Base-by-base conservation (phyloP, 1,139 yeast genomes). In the Geotrichum phurueaensis region DNA sequence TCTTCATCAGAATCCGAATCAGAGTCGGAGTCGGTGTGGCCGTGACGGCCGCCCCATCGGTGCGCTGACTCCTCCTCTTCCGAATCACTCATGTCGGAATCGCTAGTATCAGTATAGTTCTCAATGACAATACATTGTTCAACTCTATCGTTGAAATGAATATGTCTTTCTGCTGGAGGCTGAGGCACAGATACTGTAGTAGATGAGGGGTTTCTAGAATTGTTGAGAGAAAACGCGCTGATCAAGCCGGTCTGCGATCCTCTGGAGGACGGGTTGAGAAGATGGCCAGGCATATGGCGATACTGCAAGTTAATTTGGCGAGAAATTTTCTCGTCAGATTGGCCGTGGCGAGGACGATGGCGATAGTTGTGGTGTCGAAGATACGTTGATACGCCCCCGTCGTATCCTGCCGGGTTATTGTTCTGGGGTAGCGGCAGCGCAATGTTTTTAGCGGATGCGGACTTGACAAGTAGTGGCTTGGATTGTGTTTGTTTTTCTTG, bases 111-210 rank as follows among this genome's bases (percentile, higher is more conserved):
- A 53, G 78, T 76, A 56, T 76, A 79, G 18, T 73, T 70, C 64
- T 84, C 84, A 22, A 89, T 71, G 0, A 96, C 90, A 63, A 88
- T 84, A 73, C 98, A 92, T 74, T 94, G 98, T 71, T 89, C 92
- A 31, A 94, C 99, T 62, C 91, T 84, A 70, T 90, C 96, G 70
- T 87, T 92, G 75, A 94, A 94, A 75, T 91, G 98, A 62, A 92
- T 91, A 66, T 82, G 94, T 64, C 94, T 80, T 55, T 61, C 60
- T 18, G 31, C 56, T 4, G 55, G 61, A 23, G 49, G 51, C 5
- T 6, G 27, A 1, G 33, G 36, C 51, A 60, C 23, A 43, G 61
- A 54, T 75, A 77, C 60, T 9, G 62, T 51, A 2, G 27, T 9
- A 2, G 59, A n/a, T 2, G 58, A 54, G 6, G 27, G 31, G n/a